Evolutionary conservation across 2,329 filamentous ascomycete genomes (phyloP), one percentile per base, ranked within the genome.

Genomic region (Pseudogymnoascus sp.): DNA sequence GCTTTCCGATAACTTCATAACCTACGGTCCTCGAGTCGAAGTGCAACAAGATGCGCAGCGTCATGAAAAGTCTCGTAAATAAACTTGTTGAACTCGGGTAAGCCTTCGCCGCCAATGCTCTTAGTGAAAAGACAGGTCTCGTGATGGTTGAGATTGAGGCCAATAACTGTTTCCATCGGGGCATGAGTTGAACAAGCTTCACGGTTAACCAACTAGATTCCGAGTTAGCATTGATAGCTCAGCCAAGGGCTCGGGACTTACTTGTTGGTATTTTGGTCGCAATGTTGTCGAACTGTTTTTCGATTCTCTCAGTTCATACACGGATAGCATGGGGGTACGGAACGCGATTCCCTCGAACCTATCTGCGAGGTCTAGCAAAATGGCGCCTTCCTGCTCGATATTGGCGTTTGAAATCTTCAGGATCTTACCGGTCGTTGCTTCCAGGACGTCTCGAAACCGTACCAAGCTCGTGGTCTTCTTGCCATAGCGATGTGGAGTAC

Each of bases 1-100:
- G 39, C 6, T 26, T 60, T 60, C 39, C 31, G 17, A 57, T 57
- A 60, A 21, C 37, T 61, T 35, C 31, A 61, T 50, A 58, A 63
- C 64, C 36, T 64, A 63, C 64, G 44, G 21, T 60, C 59, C 31
- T 67, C 60, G 7, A 66, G 60, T 57, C 64, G 36, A 62, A 58
- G 35, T 21, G 62, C 62, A 57, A 66, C 39, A 64, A 65, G 62
- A 60, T 54, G 59, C 39, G 3, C 24, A 60, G 59, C 39, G 37
- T 60, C 39, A 57, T 57, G 40, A 35, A 60, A 57, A 26, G 59
- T 60, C 8, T 60, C 59, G 39, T 60, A 60, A 57, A 60, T 50
- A 60, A 60, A 60, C 37, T 60, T 60, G 59, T 60, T 60, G 39
- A 60, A 29, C 59, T 60, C 59, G 2, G 59, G 36, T 26, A 60